A percentile compares a stretch with the other conserved stretches of the same genome.
phyloP scores from a whole-genome alignment of 75 land plant species.

The Cryptomeria japonica region DNA sequence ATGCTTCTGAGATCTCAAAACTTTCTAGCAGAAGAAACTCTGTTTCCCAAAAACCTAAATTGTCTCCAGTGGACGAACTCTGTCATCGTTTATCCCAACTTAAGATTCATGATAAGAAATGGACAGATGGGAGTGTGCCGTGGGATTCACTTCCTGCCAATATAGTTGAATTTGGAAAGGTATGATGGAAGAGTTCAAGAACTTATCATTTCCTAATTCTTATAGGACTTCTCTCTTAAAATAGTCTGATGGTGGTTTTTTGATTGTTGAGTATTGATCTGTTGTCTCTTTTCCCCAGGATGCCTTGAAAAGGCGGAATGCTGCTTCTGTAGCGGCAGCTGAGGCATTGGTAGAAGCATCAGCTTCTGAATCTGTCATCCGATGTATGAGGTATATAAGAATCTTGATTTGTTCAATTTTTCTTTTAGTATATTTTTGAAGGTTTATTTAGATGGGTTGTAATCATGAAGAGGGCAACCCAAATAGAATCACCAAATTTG shows the following conservation, averaged over 20 bases:
- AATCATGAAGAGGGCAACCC: background rate
- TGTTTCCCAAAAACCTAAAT: constrained; percentile 18
- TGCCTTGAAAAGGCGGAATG: constrained; percentile 66
- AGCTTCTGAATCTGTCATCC: constrained; percentile 61
- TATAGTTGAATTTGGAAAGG: constrained; percentile 74
- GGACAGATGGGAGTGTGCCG: constrained; percentile 41
- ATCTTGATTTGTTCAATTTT: background rate
- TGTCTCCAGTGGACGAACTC: constrained; percentile 10
- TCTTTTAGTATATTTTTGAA: background rate
- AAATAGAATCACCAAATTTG: background rate
- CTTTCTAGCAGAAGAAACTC: background rate
- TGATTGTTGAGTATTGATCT: background rate
- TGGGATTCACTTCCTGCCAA: constrained; percentile 75
- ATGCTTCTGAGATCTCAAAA: background rate
- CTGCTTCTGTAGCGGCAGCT: constrained; percentile 70
- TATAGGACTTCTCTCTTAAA: background rate
- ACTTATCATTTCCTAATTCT: background rate
- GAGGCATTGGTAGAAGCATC: constrained; percentile 88
- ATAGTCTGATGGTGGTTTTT: background rate
- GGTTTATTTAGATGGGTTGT: background rate
- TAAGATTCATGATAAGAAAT: constrained; percentile 34
- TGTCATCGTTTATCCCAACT: constrained; percentile 15
- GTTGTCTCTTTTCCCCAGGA: constrained; percentile 35
- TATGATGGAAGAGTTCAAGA: constrained; percentile 14
- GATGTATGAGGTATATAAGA: constrained; percentile 55